phyloP scores from a whole-genome alignment of 208 protist genomes.

The Trypanosoma rangeli region DNA sequence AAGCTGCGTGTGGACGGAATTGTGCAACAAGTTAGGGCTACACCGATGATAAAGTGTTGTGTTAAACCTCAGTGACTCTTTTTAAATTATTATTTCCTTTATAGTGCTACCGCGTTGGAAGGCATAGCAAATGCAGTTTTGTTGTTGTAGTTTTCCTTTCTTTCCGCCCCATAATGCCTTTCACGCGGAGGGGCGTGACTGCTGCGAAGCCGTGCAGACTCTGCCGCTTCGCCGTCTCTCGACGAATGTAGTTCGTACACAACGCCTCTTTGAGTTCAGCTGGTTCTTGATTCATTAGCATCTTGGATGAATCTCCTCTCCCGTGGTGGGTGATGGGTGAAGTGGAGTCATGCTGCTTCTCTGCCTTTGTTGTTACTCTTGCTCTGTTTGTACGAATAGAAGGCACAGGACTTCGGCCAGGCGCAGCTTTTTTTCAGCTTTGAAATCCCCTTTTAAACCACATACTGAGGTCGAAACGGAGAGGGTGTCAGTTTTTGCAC shows the following conservation, averaged over 20 bases:
- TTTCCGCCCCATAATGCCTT: not conserved
- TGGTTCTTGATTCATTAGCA: not conserved
- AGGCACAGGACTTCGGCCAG: not conserved
- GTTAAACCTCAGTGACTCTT: too few relatives aligned
- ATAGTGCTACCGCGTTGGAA: too few relatives aligned
- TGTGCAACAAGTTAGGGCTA: too few relatives aligned
- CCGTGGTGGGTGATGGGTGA: not conserved
- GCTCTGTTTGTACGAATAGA: not conserved
- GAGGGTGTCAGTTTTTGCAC: not conserved
- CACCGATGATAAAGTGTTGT: too few relatives aligned
- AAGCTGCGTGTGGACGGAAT: too few relatives aligned
- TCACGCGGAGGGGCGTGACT: not conserved
- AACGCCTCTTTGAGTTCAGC: not conserved
- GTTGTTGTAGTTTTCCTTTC: not conserved
- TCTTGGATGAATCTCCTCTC: not conserved
- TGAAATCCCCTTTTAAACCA: not conserved
- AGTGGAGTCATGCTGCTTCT: not conserved
- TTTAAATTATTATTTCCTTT: too few relatives aligned
- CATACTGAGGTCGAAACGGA: not conserved
- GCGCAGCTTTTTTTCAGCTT: not conserved
- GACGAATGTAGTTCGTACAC: not conserved
- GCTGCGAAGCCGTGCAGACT: not conserved
- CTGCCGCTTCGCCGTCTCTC: not conserved
- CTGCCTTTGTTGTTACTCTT: not conserved
- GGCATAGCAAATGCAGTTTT: not conserved